These are phyloP conservation scores for Suhomyces sp. DNA, from an alignment of 805 yeast genomes.

Conservation along the genomic window DNA sequence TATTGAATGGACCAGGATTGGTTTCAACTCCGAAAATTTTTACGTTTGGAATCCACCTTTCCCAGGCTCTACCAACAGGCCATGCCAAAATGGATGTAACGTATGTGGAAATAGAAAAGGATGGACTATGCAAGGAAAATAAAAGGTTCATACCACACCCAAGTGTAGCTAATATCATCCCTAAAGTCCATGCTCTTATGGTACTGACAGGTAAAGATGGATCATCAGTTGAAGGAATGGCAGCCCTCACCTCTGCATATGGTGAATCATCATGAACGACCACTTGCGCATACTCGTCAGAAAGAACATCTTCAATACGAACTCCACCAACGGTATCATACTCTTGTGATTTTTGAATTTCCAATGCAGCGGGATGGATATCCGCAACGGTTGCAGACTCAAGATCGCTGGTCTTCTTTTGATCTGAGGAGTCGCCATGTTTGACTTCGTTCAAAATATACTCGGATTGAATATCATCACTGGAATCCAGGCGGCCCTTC, in stretches of 20 bases:
- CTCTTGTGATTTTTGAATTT: slow-evolving; percentile 33
- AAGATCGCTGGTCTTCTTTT: no score
- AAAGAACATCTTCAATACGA: slow-evolving; percentile 20
- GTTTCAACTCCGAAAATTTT: slow-evolving; percentile 34
- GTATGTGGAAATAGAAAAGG: slow-evolving; percentile 48
- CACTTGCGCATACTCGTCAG: slow-evolving; percentile 42
- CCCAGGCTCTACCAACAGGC: slow-evolving; percentile 59
- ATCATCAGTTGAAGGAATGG: slow-evolving; percentile 55
- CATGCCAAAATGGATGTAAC: slow-evolving; percentile 61
- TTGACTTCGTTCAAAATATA: no score
- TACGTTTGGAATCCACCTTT: slow-evolving; percentile 32
- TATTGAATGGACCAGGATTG: slow-evolving; percentile 62
- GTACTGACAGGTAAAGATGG: slow-evolving; percentile 49
- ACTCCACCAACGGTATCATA: slow-evolving; percentile 34
- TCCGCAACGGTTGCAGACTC: no score
- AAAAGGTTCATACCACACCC: slow-evolving; percentile 62
- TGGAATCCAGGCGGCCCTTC: no score
- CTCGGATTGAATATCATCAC: no score
- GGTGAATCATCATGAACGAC: slow-evolving; percentile 49
- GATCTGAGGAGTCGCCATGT: no score
- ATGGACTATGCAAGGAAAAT: slow-evolving; percentile 57
- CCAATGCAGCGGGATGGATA: no score
- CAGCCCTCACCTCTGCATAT: slow-evolving; percentile 66
- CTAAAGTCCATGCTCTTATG: slow-evolving; percentile 54
- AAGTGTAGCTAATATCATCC: slow-evolving; percentile 49